Base-by-base conservation (phyloP, 352 stramenopile species). In the Phytophthora crassamura region DNA sequence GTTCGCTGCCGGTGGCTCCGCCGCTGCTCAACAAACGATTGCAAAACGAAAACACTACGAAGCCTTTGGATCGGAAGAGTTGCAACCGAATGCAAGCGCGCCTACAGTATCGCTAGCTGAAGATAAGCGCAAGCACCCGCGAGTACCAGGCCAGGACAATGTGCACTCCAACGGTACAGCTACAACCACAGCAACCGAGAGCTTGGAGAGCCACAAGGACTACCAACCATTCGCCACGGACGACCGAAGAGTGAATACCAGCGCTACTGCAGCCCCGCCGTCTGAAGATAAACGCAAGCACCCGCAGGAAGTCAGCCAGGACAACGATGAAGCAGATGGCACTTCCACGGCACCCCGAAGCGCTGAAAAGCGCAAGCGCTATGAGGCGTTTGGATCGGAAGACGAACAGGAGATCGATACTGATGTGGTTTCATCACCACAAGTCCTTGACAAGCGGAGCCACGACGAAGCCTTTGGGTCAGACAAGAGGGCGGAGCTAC, bases 301-400 rank as follows among this genome's bases (percentile, higher is more conserved):
- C 5, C 50, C 40, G 52, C 56, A 47, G 56, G 35, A 52, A n/a
- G 15, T 36, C 36, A 16, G 39, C 36, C 16, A 57, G 20, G 14
- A 46, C 22, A 38, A 36, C 3, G 50, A 59, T 22, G 38, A 62
- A 36, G 3, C 33, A 28, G 40, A 39, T 33, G 12, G 20, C 15
- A 12, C 7, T 58, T 6, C 32, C 48, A 20, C 8, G 6, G 2
- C 36, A 43, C 8, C 46, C 39, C n/a, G 64, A 48, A 41, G 48
- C 33, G 25, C 53, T 50, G 49, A 73, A 7, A 83, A 84, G 41
- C 68, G 77, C 15, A 67, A 78, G 47, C 64, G 73, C 7, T 59
- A 58, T 6, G 48, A 71, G 64, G 43, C 59, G 18, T 77, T 70
- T 66, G 75, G 71, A 7, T 73, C 71, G 14, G 53, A 63, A 2